A percentile compares a stretch with the other conserved stretches of the same genome.
Evolutionary conservation across 495 filamentous ascomycete genomes (phyloP).

Genomic region (Niebla homalea): DNA sequence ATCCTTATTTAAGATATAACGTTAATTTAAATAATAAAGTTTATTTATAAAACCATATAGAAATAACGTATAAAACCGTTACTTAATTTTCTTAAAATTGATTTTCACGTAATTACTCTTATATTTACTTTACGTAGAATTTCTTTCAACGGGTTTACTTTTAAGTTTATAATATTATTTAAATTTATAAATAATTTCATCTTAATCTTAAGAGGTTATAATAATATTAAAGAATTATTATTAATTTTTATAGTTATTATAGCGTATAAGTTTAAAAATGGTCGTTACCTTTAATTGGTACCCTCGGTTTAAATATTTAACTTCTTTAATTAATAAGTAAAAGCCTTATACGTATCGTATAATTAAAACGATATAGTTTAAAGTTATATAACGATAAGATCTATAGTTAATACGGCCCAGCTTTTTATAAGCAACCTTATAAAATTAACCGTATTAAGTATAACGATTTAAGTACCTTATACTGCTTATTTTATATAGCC

Average conservation of each 20-base stretch:
- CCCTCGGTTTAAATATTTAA: neutral
- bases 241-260: neutral
- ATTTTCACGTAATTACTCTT: neutral
- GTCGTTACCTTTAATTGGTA: neutral
- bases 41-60: slow-evolving; percentile 1
- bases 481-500: too few species aligned
- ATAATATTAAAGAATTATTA: neutral
- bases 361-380: too few species aligned
- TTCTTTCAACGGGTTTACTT: neutral
- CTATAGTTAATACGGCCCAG: too few species aligned
- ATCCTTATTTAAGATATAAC: neutral
- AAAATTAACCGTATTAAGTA: too few species aligned
- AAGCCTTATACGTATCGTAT: neutral
- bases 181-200: neutral
- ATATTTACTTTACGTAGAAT: neutral
- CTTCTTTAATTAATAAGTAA: too few species aligned
- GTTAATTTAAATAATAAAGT: neutral
- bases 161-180: too few species aligned
- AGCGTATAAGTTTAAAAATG: neutral
- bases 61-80: too few species aligned
- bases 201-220: neutral
- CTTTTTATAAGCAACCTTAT: too few species aligned
- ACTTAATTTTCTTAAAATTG: neutral
- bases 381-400: too few species aligned
- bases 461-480: too few species aligned